Percentiles rank a stretch among this genome's conserved stretches.
phyloP scores from a whole-genome alignment of 805 yeast genomes.

The Gaillardinia entomophila region DNA sequence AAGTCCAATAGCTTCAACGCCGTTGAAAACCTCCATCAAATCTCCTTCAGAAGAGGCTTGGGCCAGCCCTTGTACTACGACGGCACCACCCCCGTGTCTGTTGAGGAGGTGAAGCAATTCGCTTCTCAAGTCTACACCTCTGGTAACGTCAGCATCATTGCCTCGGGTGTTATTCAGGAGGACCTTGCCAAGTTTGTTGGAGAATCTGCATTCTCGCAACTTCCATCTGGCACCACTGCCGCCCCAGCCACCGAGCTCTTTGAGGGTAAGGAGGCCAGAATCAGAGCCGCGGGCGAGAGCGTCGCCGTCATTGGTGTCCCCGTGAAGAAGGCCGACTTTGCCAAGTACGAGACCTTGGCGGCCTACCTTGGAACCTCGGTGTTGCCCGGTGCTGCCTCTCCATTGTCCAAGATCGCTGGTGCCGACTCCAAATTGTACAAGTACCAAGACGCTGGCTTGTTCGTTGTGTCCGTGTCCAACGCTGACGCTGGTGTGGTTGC shows the following conservation, averaged over 20 bases:
- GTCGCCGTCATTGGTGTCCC: constrained; percentile 83
- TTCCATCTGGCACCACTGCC: constrained; percentile 55
- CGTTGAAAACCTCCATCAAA: constrained; percentile 70
- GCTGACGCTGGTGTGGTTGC: constrained; percentile 53
- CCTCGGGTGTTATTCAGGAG: constrained; percentile 63
- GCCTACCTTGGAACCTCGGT: constrained; percentile 56
- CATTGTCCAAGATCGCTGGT: constrained; percentile 43
- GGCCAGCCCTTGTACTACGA: constrained; percentile 79
- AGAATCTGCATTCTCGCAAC: constrained; percentile 57
- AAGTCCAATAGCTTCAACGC: constrained; percentile 54
- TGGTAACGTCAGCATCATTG: constrained; percentile 66
- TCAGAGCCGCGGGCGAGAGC: constrained; percentile 58
- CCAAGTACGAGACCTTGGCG: constrained; percentile 64
- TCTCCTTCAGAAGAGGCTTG: constrained; percentile 80
- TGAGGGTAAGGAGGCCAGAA: constrained; percentile 65
- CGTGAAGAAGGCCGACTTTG: constrained; percentile 55
- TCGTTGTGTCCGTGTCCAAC: constrained; percentile 64
- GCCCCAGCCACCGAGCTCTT: constrained; percentile 32
- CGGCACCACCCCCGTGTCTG: constrained; percentile 47
- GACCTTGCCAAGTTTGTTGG: constrained; percentile 65
- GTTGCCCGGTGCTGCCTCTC: constrained; percentile 51
- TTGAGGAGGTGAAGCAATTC: constrained; percentile 61
- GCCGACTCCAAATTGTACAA: constrained; percentile 51
- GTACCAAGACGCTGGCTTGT: constrained; percentile 77
- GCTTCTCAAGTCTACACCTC: constrained; percentile 65